These are phyloP conservation scores for Litchi chinensis DNA, from an alignment of 345 rosid genomes.

Conservation along the genomic window DNA sequence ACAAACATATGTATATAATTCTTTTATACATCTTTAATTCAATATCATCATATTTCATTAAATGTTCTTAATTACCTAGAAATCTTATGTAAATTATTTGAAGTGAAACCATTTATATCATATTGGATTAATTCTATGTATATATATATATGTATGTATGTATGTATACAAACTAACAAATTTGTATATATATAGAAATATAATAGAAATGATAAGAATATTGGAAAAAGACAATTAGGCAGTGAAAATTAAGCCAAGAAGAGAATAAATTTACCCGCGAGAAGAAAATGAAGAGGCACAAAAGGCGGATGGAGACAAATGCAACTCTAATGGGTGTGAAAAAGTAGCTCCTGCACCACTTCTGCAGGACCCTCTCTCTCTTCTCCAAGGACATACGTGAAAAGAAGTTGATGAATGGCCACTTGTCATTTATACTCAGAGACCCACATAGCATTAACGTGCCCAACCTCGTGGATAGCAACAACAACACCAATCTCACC, in stretches of 20 bases:
- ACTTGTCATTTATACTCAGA: conserved; percentile 40
- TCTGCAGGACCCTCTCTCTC: conserved; percentile 63
- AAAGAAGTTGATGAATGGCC: conserved; percentile 61
- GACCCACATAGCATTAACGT: conserved; percentile 68
- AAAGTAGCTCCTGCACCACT: conserved; percentile 43
- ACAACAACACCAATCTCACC: conserved; percentile 43
- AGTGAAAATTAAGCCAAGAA: not conserved
- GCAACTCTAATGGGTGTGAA: conserved; percentile 58
- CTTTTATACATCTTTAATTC: no score
- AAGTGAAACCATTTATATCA: no score
- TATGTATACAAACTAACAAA: no score
- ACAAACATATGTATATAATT: no score
- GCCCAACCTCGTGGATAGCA: conserved; percentile 70
- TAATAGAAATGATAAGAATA: not conserved
- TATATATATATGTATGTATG: no score
- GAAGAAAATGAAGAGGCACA: conserved; percentile 54
- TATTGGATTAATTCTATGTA: no score
- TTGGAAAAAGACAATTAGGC: no score
- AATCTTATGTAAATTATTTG: no score
- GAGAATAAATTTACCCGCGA: conserved; percentile 44
- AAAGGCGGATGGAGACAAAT: conserved; percentile 42
- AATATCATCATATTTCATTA: no score
- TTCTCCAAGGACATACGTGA: conserved; percentile 45
- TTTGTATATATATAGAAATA: not conserved
- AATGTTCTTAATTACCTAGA: no score